Base-by-base conservation (phyloP, 768 basidiomycete species). In the Amanita jacksonii region DNA sequence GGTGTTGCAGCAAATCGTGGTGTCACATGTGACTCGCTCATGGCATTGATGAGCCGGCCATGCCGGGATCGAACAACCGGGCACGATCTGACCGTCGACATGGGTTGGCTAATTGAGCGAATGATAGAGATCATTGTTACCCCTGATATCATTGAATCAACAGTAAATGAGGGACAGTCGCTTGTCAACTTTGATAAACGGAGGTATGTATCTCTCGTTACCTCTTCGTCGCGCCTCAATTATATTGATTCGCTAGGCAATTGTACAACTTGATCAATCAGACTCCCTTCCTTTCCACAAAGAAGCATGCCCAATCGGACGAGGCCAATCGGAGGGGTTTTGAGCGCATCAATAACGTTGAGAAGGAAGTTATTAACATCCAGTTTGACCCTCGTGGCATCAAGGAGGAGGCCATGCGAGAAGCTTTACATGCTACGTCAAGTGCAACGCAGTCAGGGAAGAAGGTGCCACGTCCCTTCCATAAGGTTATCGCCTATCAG, bases 151-250 rank as follows among this genome's bases (percentile, higher is more conserved):
- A 61, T 86, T 6, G 73, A 77, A 37, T 69, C 76, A 12, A 55
- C 68, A 1, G 57, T 64, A n/a, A 70, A 72, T 27, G 76, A 77
- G 49, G 69, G 68, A 27, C 70, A 72, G 33, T 70, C 65, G 28
- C 71, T 90, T 28, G 72, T 91, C 35, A 90, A 88, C 54, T 77
- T 88, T 51, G 81, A 88, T 49, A 91, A 91, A 54, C 73, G 88
- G 50, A 76, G 87, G 86, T 85, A 53, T 45, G 72, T 22, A 33
- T 30, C 27, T 36, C 9, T 22, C 22, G 36, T 45, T 25, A 27
- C 15, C n/a, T 6, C n/a, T 15, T 49, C 13, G n/a, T n/a, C 32
- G 42, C 22, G 34, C 36, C 49, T 59, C 50, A 58, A 44, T n/a
- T n/a, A n/a, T 25, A 30, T 28, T 38, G 38, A 43, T 47, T 20